Base-by-base conservation (phyloP, 2,329 filamentous ascomycete genomes). In the Fusarium sp. region DNA sequence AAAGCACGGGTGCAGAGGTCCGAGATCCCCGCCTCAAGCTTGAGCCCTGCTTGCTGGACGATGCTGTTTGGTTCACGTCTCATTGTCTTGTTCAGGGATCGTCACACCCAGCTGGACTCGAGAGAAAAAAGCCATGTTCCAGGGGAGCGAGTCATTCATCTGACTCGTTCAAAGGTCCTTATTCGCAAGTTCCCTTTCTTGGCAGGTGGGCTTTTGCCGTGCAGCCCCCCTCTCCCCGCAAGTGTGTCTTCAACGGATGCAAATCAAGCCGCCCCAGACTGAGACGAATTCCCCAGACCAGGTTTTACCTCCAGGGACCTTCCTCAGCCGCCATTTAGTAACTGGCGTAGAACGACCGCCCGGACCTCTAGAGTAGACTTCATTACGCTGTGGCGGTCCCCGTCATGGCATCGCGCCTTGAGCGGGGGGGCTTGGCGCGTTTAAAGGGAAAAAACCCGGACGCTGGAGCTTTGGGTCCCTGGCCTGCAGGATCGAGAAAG, bases 101-200 rank as follows among this genome's bases (percentile, higher is more conserved):
- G 22, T n/a, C 57, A 27, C 35, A 31, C 29, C 31, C 34, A 38
- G 34, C 37, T 35, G 27, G 22, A 16, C 14, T n/a, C 35, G 6
- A 27, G 16, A 16, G 16, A 35, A 35, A 14, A n/a, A 35, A 35
- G n/a, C 31, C 45, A 57, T n/a, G 13, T n/a, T 18, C 18, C 56
- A 66, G 57, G 50, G 67, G 42, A 62, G 40, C 40, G 62, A 64
- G 62, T 64, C 62, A 64, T 34, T 54, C 20, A 31, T 18, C 16
- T 52, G 60, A 52, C 60, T 62, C 31, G 57, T 47, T 24, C 14
- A 29, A 16, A n/a, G n/a, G 13, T 20, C 38, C 22, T 42, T 60
- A 60, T 38, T 27, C 20, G 22, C 35, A 40, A n/a, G 20, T 24
- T 38, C 14, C 56, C 20, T 13, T 18, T 38, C 54, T 58, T 58